Base-by-base conservation (phyloP, 2,329 filamentous ascomycete species). In the Epichloe uncinata region DNA sequence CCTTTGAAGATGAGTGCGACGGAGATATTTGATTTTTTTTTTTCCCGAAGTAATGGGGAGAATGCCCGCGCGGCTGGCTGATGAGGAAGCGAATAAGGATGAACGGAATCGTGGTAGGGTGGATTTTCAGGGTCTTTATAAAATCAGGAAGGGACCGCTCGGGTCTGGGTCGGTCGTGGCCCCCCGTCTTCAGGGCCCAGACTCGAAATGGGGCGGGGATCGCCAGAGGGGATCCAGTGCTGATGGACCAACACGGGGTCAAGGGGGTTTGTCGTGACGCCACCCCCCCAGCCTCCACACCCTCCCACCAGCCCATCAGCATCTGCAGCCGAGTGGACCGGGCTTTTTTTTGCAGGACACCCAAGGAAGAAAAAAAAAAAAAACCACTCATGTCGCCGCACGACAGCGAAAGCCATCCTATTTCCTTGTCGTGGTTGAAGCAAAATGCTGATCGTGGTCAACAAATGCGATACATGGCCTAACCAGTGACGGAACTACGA, bases 41-140 rank as follows among this genome's bases (percentile, higher is more conserved):
- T 11, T 30, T 30, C 4, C 4, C 26, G 26, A 30, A 30, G 26
- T 30, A 4, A 0, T 11, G 11, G 26, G 26, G 9, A 30, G 26
- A 30, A 6, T 42, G 20, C 18, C 41, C 30, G 45, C 20, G 4
- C 13, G 35, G 35, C 15, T 30, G 45, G 33, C 15, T 36, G 40
- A 42, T 13, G 30, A n/a, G 9, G 22, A 6, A 33, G 30, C 6
- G 20, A 5, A 20, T 15, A 15, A 7, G 7, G 13, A 12, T 9
- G 46, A 11, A 11, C 26, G n/a, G 34, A 20, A 6, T 34, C 11
- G 47, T 47, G 1, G 26, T 22, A 22, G 11, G 16, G 15, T 11
- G 49, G 48, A 44, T 54, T 52, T 52, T 57, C 57, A 55, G 54
- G 53, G 54, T 57, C 53, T 53, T 57, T 57, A 57, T 57, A 53